Evolutionary conservation across 1,284 basidiomycete species (phyloP).

Genomic region (Rhodotorula sp.): DNA sequence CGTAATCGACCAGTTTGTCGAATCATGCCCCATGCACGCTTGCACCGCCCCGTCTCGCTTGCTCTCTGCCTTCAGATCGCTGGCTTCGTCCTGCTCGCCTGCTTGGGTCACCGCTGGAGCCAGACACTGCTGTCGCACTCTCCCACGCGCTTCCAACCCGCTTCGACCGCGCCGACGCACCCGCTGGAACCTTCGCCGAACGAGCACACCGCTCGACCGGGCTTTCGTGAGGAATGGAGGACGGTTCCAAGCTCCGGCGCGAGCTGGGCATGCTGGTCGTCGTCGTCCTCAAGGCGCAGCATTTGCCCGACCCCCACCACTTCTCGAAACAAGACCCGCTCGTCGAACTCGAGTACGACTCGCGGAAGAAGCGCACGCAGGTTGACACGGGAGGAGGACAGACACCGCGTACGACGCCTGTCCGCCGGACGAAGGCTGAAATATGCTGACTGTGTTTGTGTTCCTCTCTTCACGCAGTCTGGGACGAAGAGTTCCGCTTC

Average conservation of each 20-base stretch:
- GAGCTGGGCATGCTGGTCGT: conserved; percentile 27
- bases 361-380: conserved; percentile 1
- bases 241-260: not conserved
- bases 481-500: conserved; percentile 35
- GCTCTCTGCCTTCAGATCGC: too few relatives aligned
- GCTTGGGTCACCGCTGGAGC: not conserved
- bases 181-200: not conserved
- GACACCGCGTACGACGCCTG: conserved; percentile 6
- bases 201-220: too few relatives aligned
- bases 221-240: too few relatives aligned
- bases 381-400: conserved; percentile 13
- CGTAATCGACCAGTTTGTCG: too few relatives aligned
- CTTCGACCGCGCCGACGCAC: not conserved
- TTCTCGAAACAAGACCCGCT: conserved; percentile 23
- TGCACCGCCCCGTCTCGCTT: conserved; percentile 1
- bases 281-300: conserved; percentile 21
- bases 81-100: too few relatives aligned
- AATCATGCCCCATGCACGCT: too few relatives aligned
- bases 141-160: not conserved
- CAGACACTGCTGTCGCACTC: not conserved
- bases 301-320: conserved; percentile 15
- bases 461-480: not conserved
- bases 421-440: too few relatives aligned
- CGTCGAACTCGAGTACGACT: not conserved
- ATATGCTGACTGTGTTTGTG: not conserved